A percentile compares a stretch with the other conserved stretches of the same genome.
Conservation (phyloP, 2,329 filamentous ascomycete genomes). For the Aaosphaeria pasadenensis region DNA sequence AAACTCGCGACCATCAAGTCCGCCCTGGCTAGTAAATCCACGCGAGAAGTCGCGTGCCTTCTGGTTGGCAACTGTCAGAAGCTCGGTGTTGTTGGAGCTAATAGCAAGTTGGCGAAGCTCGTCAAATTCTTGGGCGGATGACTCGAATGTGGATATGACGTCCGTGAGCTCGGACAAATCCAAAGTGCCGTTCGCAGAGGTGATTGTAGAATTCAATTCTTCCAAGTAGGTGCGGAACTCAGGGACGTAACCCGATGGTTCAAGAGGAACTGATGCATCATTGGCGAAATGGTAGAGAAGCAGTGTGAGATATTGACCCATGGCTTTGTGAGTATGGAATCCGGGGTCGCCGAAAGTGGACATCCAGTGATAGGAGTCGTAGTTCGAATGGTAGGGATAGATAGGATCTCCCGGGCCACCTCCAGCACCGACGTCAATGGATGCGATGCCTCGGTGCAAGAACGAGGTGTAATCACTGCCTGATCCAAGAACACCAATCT, state of each 20-base stretch:
- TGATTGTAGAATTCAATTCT: conserved; percentile 30
- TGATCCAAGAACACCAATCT: conserved; percentile 43
- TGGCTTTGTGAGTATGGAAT: conserved; percentile 48
- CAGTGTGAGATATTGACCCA: conserved; percentile 47
- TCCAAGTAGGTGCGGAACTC: conserved; percentile 36
- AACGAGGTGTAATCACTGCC: conserved; percentile 49
- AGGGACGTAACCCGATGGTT: conserved; percentile 37
- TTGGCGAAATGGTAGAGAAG: conserved; percentile 42
- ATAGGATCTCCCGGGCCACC: conserved; percentile 39
- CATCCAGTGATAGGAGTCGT: conserved; percentile 54
- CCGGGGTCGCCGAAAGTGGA: conserved; percentile 49
- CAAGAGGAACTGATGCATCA: conserved; percentile 38
- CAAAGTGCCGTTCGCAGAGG: conserved; percentile 24
- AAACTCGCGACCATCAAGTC: conserved; percentile 43
- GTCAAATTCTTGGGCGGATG: conserved; percentile 23
- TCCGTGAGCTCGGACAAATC: conserved; percentile 27
- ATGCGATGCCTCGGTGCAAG: conserved; percentile 43
- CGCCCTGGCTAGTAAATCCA: conserved; percentile 46
- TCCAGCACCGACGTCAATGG: conserved; percentile 43
- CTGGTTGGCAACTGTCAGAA: conserved; percentile 40
- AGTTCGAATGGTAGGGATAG: conserved; percentile 49
- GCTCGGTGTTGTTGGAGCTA: conserved; percentile 19
- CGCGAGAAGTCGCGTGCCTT: conserved; percentile 47
- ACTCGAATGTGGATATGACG: conserved; percentile 38
- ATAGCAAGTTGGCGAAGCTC: conserved; percentile 26